A percentile compares a stretch with the other conserved stretches of the same genome.
Conservation (phyloP, 805 yeast species). For the Metschnikowia shivogae region DNA sequence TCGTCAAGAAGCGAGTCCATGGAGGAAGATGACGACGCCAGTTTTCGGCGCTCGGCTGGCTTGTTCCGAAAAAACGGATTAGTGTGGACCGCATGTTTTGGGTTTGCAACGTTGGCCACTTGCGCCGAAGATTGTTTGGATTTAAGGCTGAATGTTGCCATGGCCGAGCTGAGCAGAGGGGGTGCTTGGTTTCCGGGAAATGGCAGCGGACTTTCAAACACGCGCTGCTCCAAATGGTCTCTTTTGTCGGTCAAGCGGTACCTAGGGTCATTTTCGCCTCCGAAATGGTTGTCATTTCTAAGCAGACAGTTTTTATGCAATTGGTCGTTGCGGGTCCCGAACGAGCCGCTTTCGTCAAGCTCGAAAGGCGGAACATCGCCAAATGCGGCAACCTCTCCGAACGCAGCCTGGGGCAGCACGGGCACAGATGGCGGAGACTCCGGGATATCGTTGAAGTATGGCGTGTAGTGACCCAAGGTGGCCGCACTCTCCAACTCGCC, state of each 20-base stretch:
- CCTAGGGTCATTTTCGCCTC: no score
- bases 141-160: slow-evolving; percentile 27
- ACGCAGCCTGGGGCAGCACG: slow-evolving; percentile 26
- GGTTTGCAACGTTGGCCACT: slow-evolving; percentile 4
- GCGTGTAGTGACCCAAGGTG: slow-evolving; percentile 5
- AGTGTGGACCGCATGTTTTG: slow-evolving; percentile 11
- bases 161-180: slow-evolving; percentile 14
- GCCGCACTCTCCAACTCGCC: not conserved
- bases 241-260: no score
- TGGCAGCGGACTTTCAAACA: no score
- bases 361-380: no score
- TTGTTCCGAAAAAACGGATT: not conserved
- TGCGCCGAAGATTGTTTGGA: slow-evolving; percentile 1
- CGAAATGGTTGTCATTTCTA: no score
- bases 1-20: slow-evolving; percentile 43
- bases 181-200: no score
- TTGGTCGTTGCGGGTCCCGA: no score
- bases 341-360: no score
- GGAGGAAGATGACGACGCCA: slow-evolving; percentile 18
- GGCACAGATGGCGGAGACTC: slow-evolving; percentile 45
- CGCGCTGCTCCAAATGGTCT: no score
- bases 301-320: no score
- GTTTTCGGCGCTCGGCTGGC: not conserved
- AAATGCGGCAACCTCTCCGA: no score
- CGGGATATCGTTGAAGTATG: slow-evolving; percentile 30